phyloP scores from a whole-genome alignment of 2,329 filamentous ascomycete genomes.

The Botrytis medusae region DNA sequence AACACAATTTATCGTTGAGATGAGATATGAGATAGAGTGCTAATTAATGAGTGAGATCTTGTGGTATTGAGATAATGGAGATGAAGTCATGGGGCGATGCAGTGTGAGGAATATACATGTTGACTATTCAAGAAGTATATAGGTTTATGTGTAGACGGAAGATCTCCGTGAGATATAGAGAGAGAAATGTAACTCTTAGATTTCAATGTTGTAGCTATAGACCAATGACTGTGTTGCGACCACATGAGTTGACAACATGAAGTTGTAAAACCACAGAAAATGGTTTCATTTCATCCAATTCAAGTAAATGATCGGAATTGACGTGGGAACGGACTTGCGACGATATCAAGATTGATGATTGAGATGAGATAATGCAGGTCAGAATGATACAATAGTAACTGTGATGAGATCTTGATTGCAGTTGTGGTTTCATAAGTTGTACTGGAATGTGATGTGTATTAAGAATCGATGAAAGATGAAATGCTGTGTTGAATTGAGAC shows the following conservation, averaged over 20 bases:
- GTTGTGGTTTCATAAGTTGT: background rate
- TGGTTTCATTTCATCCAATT: background rate
- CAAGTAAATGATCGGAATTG: background rate
- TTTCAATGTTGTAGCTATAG: background rate
- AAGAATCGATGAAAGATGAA: background rate
- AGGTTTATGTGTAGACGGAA: background rate
- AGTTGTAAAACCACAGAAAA: background rate
- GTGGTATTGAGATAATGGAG: background rate
- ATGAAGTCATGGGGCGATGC: background rate
- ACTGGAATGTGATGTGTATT: background rate
- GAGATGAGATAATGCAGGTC: slow-evolving; percentile 5
- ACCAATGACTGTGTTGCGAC: background rate
- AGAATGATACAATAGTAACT: background rate
- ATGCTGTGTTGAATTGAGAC: background rate
- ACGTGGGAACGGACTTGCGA: background rate
- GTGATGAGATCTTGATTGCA: slow-evolving; percentile 5
- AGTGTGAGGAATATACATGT: background rate
- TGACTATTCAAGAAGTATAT: background rate
- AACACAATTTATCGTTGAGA: background rate
- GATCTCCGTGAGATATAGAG: background rate
- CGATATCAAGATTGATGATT: background rate
- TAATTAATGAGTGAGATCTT: background rate
- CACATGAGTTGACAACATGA: background rate
- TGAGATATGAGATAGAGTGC: background rate
- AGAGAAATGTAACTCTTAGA: background rate